Evolutionary conservation across 2,329 filamentous ascomycete species (phyloP).

Genomic region (Fusarium succisae): DNA sequence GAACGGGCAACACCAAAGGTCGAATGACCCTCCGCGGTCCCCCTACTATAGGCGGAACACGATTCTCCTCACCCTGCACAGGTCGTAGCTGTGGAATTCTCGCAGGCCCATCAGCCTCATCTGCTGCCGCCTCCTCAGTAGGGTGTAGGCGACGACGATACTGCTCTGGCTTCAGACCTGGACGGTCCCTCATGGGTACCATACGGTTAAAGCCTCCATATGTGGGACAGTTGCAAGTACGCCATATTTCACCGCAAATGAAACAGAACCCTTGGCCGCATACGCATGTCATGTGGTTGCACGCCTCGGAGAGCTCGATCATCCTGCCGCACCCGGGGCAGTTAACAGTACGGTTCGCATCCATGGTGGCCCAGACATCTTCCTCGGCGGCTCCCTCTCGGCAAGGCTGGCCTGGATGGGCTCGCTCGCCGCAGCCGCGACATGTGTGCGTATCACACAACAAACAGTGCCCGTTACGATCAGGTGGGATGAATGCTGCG

Average conservation of each 20-base stretch:
- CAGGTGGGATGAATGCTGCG: slow-evolving; percentile 33
- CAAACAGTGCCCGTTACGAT: slow-evolving; percentile 3
- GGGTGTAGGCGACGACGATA: slow-evolving; percentile 16
- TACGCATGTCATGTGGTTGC: slow-evolving; percentile 49
- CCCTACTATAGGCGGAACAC: background rate
- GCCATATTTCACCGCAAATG: slow-evolving; percentile 55
- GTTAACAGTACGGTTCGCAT: slow-evolving; percentile 31
- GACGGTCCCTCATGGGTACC: slow-evolving; percentile 14
- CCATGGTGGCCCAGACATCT: slow-evolving; percentile 41
- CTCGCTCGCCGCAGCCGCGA: background rate
- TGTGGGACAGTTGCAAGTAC: slow-evolving; percentile 47
- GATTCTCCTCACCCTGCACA: background rate
- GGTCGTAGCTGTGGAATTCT: slow-evolving; percentile 32
- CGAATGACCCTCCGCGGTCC: background rate
- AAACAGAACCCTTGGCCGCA: slow-evolving; percentile 63
- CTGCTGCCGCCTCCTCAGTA: background rate
- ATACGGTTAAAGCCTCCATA: slow-evolving; percentile 6
- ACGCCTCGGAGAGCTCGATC: slow-evolving; percentile 32
- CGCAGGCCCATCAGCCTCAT: background rate
- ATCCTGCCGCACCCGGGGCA: slow-evolving; percentile 38
- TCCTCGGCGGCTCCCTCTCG: slow-evolving; percentile 16
- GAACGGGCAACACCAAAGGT: background rate
- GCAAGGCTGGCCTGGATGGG: slow-evolving; percentile 20
- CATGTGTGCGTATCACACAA: slow-evolving; percentile 28
- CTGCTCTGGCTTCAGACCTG: slow-evolving; percentile 28